Percentiles rank a stretch among this genome's conserved stretches.
Evolutionary conservation across 805 yeast genomes (phyloP).

Genomic region (Wickerhamiella galacta): DNA sequence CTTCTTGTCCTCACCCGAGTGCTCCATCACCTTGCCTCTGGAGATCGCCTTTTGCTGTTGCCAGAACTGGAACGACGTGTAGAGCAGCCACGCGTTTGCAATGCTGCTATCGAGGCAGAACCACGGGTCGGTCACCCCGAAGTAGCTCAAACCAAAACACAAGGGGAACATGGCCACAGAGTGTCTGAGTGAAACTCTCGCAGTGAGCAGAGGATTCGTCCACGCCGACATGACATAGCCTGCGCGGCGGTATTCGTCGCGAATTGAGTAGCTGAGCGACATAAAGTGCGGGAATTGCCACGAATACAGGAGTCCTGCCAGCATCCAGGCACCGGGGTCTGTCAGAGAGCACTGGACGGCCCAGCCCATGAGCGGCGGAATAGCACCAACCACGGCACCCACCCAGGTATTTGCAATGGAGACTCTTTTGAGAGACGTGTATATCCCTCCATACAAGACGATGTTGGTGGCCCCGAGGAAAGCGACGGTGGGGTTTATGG

Average conservation of each 20-base stretch:
- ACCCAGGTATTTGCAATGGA: constrained; percentile 92
- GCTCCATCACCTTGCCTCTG: constrained; percentile 15
- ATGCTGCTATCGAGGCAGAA: constrained; percentile 69
- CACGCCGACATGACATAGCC: constrained; percentile 98
- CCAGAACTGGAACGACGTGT: constrained; percentile 72
- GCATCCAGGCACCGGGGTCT: constrained; percentile 90
- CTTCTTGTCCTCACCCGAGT: constrained; percentile 26
- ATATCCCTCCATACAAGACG: constrained; percentile 70
- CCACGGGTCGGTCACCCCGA: constrained; percentile 63
- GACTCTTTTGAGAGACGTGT: constrained; percentile 75
- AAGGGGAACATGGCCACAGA: constrained; percentile 88
- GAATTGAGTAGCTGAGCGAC: constrained; percentile 72
- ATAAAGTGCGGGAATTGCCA: constrained; percentile 99
- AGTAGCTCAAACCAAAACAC: constrained; percentile 68
- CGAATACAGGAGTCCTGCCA: constrained; percentile 77
- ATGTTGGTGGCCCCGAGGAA: constrained; percentile 66
- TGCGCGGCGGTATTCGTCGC: constrained; percentile 75
- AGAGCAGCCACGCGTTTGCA: constrained; percentile 74
- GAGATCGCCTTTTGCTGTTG: constrained; percentile 41
- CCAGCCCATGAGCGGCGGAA: constrained; percentile 99
- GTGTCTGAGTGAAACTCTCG: constrained; percentile 82
- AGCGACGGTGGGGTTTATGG: constrained; percentile 73
- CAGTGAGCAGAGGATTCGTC: constrained; percentile 79
- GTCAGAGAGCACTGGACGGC: constrained; percentile 53
- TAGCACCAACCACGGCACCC: constrained; percentile 97